phyloP scores from a whole-genome alignment of 768 basidiomycete genomes.

The Artomyces pyxidatus region DNA sequence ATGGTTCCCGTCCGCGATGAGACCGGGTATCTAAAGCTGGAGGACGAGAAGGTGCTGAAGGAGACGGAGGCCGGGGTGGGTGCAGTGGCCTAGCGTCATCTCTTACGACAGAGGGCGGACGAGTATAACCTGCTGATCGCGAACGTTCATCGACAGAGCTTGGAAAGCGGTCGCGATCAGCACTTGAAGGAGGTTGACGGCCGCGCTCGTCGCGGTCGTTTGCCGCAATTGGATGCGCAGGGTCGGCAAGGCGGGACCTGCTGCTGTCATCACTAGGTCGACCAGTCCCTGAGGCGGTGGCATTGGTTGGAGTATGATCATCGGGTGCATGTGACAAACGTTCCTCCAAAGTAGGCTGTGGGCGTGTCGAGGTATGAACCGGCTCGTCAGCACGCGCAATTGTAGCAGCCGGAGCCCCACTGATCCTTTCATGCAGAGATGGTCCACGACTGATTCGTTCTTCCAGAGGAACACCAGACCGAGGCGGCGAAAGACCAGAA shows the following conservation, averaged over 20 bases:
- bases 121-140: slow-evolving; percentile 7
- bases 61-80: slow-evolving; percentile 1
- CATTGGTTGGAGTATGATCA: slow-evolving; percentile 12
- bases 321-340: slow-evolving; percentile 17
- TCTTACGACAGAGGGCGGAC: slow-evolving; percentile 19
- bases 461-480: slow-evolving; percentile 10
- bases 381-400: slow-evolving; percentile 1
- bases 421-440: slow-evolving; percentile 6
- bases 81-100: slow-evolving; percentile 11
- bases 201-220: slow-evolving; percentile 20
- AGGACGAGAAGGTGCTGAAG: background rate
- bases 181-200: slow-evolving; percentile 5
- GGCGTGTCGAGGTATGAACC: background rate
- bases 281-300: slow-evolving; percentile 4
- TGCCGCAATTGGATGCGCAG: slow-evolving; percentile 1
- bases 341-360: slow-evolving; percentile 17
- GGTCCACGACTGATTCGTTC: slow-evolving; percentile 17
- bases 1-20: slow-evolving; percentile 10
- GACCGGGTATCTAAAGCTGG: slow-evolving; percentile 1
- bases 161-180: slow-evolving; percentile 12
- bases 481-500: slow-evolving; percentile 10
- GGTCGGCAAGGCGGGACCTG: background rate
- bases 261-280: slow-evolving; percentile 3
- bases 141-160: slow-evolving; percentile 3
- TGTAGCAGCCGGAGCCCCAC: slow-evolving; percentile 1